Conservation (phyloP, 1,284 basidiomycete species). For the Cerrena zonata region DNA sequence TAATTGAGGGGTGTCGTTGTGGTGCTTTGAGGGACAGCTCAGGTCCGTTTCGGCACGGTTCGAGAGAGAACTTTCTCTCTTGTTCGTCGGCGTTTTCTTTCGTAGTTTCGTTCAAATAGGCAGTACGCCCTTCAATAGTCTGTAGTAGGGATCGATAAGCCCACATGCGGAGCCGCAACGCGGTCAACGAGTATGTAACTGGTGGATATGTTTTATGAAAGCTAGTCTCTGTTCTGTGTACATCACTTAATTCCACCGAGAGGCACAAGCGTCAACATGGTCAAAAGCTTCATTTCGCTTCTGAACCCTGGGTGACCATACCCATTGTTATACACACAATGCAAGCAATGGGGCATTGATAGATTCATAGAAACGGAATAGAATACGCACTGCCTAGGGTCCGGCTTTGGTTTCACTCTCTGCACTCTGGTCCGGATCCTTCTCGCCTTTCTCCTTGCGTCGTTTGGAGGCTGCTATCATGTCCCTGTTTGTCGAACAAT, state of each 20-base stretch:
- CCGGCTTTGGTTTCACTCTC: neutral
- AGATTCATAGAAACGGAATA: too few species aligned
- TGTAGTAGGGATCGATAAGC: neutral
- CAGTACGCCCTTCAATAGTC: too few species aligned
- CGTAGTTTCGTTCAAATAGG: too few species aligned
- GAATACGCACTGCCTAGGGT: too few species aligned
- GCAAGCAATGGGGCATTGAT: too few species aligned
- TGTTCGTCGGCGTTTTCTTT: too few species aligned
- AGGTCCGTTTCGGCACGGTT: too few species aligned
- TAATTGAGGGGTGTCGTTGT: too few species aligned
- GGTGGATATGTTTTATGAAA: neutral
- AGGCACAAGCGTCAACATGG: neutral
- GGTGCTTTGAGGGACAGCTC: too few species aligned
- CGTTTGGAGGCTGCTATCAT: constrained; percentile 61
- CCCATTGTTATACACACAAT: too few species aligned
- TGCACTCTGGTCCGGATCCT: neutral
- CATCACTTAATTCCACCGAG: neutral
- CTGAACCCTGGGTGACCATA: too few species aligned
- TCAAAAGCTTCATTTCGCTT: neutral
- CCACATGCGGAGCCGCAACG: neutral
- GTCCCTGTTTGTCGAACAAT: constrained; percentile 40
- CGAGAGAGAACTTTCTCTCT: too few species aligned
- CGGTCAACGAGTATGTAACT: neutral
- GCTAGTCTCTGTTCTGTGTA: neutral
- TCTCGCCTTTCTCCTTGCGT: constrained; percentile 16